A percentile compares a stretch with the other conserved stretches of the same genome.
These are phyloP conservation scores for Sarocladiaceae sp. DNA, from an alignment of 2,329 filamentous ascomycete species.

Conservation along the genomic window DNA sequence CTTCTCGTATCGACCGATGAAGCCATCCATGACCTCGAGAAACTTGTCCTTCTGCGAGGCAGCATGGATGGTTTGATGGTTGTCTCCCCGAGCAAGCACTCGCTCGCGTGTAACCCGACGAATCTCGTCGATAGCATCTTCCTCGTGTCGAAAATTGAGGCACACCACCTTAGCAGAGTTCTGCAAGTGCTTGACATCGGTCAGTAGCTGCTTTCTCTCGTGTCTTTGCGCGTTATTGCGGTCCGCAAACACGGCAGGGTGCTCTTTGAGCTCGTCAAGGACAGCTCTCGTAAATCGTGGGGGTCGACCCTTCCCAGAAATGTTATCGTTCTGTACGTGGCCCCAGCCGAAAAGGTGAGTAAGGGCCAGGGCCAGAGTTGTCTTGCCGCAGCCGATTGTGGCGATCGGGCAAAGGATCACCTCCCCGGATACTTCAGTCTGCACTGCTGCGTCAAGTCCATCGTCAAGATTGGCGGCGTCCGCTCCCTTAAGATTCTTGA, in stretches of 20 bases:
- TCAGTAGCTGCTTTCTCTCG: constrained; percentile 83
- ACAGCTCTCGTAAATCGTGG: constrained; percentile 72
- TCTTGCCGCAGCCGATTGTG: constrained; percentile 95
- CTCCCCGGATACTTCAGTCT: constrained; percentile 56
- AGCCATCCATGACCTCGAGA: constrained; percentile 90
- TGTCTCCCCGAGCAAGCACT: constrained; percentile 83
- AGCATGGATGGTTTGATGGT: constrained; percentile 96
- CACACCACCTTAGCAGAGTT: constrained; percentile 71
- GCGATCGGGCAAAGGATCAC: constrained; percentile 87
- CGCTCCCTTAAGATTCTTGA: constrained; percentile 78
- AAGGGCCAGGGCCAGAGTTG: constrained; percentile 80
- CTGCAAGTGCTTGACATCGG: constrained; percentile 64
- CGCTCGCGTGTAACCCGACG: constrained; percentile 71
- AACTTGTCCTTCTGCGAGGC: constrained; percentile 70
- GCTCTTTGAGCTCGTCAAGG: constrained; percentile 57
- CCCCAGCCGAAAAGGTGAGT: constrained; percentile 84
- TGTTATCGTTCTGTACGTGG: constrained; percentile 95
- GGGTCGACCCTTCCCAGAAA: constrained; percentile 73
- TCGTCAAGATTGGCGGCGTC: constrained; percentile 82
- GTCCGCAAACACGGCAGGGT: constrained; percentile 80
- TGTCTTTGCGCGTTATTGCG: constrained; percentile 89
- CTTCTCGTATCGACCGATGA: constrained; percentile 80
- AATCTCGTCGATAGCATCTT: constrained; percentile 70
- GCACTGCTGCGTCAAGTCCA: constrained; percentile 39
- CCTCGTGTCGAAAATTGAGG: constrained; percentile 81